phyloP scores from a whole-genome alignment of 257 asterid species.

The Linderniella brevidens region DNA sequence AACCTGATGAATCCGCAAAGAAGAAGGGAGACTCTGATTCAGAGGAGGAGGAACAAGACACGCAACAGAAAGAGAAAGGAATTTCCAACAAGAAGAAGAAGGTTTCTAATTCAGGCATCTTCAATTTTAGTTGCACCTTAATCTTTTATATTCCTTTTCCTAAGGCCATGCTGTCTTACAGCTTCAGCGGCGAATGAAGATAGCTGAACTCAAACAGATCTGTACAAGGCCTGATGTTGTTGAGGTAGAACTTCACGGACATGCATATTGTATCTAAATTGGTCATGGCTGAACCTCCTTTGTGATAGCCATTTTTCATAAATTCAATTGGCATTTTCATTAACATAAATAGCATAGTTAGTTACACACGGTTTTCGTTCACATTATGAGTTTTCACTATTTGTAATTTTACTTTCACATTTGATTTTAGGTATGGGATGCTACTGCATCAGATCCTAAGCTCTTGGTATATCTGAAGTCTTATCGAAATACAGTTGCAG shows the following conservation, averaged over 20 bases:
- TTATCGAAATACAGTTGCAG: slow-evolving; percentile 85
- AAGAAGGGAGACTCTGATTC: slow-evolving; percentile 81
- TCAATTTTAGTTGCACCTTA: not conserved
- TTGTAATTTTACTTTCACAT: not conserved
- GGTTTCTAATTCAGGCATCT: slow-evolving; percentile 18
- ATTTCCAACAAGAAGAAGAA: slow-evolving; percentile 88
- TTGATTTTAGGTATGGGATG: slow-evolving; percentile 82
- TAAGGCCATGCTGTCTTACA: slow-evolving; percentile 16
- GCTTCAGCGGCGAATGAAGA: slow-evolving; percentile 92
- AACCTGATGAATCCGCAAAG: slow-evolving; percentile 36
- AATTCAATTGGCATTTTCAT: not conserved
- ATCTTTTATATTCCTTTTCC: not conserved
- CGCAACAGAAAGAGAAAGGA: slow-evolving; percentile 62
- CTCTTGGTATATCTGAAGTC: slow-evolving; percentile 87
- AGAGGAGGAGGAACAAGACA: slow-evolving; percentile 70
- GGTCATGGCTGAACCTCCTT: too few species aligned
- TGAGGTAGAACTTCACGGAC: slow-evolving; percentile 34
- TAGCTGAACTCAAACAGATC: slow-evolving; percentile 78
- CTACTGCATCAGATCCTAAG: slow-evolving; percentile 86
- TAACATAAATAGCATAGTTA: not conserved
- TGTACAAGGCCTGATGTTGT: slow-evolving; percentile 80
- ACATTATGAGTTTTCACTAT: not conserved
- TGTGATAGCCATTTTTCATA: too few species aligned
- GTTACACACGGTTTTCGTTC: not conserved
- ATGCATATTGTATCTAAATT: too few species aligned